Base-by-base conservation (phyloP, 2,329 filamentous ascomycete genomes). In the Alternaria incomplexa region DNA sequence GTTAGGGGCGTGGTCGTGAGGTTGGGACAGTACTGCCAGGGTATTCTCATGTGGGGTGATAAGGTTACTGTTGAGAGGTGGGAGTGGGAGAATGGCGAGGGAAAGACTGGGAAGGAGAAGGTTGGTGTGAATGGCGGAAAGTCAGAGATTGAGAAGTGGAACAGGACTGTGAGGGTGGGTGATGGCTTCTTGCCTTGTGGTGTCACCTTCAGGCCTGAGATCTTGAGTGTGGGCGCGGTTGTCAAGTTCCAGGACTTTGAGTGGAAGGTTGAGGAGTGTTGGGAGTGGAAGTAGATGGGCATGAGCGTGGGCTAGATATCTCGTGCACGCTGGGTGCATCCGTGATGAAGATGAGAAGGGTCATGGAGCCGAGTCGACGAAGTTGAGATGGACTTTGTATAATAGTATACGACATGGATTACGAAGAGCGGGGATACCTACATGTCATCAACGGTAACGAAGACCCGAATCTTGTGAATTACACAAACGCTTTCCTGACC, bases 21-120 rank as follows among this genome's bases (percentile, higher is more conserved):
- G 22, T 71, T 90, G 1, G 89, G 87, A 0, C 78, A 82, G 59
- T 84, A 81, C 64, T 85, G 83, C 40, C 89, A 91, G 79, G 88
- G 85, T 1, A 73, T 91, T 5, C 30, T 88, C 53, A 82, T 85
- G 64, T 74, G 77, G 2, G 84, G 82, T 0, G 74, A 78, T 0
- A 68, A 75, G 6, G 71, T 86, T 11, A 79, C 82, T 20, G 79
- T 84, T 1, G 88, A 90, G 81, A 80, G 87, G 57, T 89, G 88
- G 88, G 80, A 82, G 68, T 86, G 54, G 60, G 5, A 25, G 2
- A 44, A 6, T 6, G 20, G 26, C 1, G 17, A 50, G 8, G 56
- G 36, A 3, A 40, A 40, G 36, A 40, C 22, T 22, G 54, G 47
- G 5, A 64, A 65, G 52, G 64, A 60, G 32, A 36, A 36, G 32